A percentile compares a stretch with the other conserved stretches of the same genome.
Conservation (phyloP, 2,329 filamentous ascomycete species). For the Colletotrichum eremochloae region DNA sequence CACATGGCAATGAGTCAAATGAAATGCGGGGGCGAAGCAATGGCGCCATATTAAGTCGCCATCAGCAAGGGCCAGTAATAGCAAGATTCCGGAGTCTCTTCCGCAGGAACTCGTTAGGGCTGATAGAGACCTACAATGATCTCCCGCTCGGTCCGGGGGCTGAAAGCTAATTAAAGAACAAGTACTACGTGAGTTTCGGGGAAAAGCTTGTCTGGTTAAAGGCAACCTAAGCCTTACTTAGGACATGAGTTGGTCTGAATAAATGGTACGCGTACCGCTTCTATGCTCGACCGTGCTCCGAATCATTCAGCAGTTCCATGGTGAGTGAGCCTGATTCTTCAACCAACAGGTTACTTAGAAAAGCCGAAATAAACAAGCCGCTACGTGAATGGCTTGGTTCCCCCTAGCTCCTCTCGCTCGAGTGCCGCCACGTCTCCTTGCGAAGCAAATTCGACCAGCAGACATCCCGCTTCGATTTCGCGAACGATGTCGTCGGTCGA, state of each 20-base stretch:
- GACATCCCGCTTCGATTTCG: slow-evolving; percentile 4
- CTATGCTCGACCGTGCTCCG: too few species aligned
- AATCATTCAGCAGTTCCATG: background rate
- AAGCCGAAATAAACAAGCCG: background rate
- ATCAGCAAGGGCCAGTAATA: slow-evolving; percentile 33
- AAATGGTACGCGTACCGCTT: background rate
- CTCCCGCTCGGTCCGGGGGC: slow-evolving; percentile 22
- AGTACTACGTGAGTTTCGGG: background rate
- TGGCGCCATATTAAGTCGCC: slow-evolving; percentile 38
- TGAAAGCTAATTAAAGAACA: background rate
- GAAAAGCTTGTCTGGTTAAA: too few species aligned
- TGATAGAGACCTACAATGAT: slow-evolving; percentile 11
- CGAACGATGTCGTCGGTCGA: slow-evolving; percentile 14
- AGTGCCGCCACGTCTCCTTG: background rate
- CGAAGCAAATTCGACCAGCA: slow-evolving; percentile 20
- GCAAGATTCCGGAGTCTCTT: slow-evolving; percentile 39
- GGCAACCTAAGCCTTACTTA: background rate
- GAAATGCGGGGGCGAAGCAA: slow-evolving; percentile 24
- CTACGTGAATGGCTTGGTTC: background rate
- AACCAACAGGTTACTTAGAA: background rate
- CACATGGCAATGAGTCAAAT: slow-evolving; percentile 12
- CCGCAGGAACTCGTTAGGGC: slow-evolving; percentile 32
- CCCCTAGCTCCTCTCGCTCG: background rate
- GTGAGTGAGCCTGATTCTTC: background rate
- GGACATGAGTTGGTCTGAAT: background rate